Evolutionary conservation across 768 basidiomycete species (phyloP).

Genomic region (Gloeostereum incarnatum): DNA sequence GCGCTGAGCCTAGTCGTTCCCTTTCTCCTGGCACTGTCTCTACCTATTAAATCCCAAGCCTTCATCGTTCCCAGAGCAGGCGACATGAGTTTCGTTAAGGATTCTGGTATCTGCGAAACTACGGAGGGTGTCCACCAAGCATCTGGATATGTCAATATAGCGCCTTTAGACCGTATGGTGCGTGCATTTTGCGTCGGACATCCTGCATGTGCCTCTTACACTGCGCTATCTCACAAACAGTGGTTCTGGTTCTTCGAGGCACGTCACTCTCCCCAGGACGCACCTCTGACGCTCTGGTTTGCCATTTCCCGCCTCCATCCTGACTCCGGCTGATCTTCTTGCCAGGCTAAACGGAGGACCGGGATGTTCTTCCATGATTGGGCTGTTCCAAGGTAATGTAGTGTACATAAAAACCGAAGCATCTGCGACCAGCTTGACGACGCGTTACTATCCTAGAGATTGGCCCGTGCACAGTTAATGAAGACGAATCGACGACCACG

Average conservation of each 20-base stretch:
- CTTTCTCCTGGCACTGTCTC: too few relatives aligned
- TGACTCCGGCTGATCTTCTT: too few relatives aligned
- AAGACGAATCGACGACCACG: slow-evolving; percentile 27
- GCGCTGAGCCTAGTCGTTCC: too few relatives aligned
- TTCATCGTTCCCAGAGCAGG: too few relatives aligned
- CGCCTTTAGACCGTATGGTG: neutral
- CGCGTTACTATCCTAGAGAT: too few relatives aligned
- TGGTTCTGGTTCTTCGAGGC: slow-evolving; percentile 50
- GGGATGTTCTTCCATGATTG: slow-evolving; percentile 27
- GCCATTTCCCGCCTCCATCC: too few relatives aligned
- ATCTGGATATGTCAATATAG: neutral
- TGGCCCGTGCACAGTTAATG: slow-evolving; percentile 35
- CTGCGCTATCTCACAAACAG: slow-evolving; percentile 11
- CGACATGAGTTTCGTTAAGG: slow-evolving; percentile 1
- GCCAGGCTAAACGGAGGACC: slow-evolving; percentile 29
- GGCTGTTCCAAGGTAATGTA: slow-evolving; percentile 10
- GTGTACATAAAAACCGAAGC: too few relatives aligned
- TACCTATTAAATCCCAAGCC: too few relatives aligned
- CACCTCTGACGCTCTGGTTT: slow-evolving; percentile 41
- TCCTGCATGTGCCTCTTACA: neutral
- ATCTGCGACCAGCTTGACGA: too few relatives aligned
- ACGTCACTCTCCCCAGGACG: slow-evolving; percentile 30
- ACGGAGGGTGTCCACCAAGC: neutral
- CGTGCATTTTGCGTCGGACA: too few relatives aligned
- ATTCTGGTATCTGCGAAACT: neutral